phyloP scores from a whole-genome alignment of 495 filamentous ascomycete species.

The Penicillium pancosmium region DNA sequence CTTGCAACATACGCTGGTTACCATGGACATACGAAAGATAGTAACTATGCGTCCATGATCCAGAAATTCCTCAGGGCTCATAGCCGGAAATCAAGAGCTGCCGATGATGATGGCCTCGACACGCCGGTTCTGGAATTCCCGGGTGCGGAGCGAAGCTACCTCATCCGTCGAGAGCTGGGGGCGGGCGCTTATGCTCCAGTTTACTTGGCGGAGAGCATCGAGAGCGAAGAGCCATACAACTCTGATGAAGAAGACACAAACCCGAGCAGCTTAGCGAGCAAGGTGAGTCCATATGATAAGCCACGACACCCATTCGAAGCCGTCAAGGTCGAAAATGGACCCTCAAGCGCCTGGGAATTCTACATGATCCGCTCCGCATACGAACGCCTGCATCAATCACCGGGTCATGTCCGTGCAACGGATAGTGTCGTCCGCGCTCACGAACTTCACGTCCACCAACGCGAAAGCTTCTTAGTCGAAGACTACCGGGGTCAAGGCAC shows the following conservation, averaged over 20 bases:
- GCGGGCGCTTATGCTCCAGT: slow-evolving; percentile 94
- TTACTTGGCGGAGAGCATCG: slow-evolving; percentile 80
- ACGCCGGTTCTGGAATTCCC: slow-evolving; percentile 71
- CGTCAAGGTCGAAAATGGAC: slow-evolving; percentile 84
- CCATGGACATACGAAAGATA: slow-evolving; percentile 63
- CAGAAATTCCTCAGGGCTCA: slow-evolving; percentile 73
- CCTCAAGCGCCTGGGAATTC: slow-evolving; percentile 91
- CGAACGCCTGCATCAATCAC: slow-evolving; percentile 61
- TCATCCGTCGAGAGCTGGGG: slow-evolving; percentile 84
- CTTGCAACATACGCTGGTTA: slow-evolving; percentile 77
- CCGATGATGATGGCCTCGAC: slow-evolving; percentile 53
- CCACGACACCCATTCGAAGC: slow-evolving; percentile 69
- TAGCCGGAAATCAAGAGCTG: slow-evolving; percentile 60
- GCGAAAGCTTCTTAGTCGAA: slow-evolving; percentile 85
- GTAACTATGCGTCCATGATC: slow-evolving; percentile 70
- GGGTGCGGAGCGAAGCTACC: slow-evolving; percentile 61
- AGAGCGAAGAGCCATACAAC: slow-evolving; percentile 41
- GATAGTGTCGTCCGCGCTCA: slow-evolving; percentile 79
- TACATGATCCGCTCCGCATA: slow-evolving; percentile 88
- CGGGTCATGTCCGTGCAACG: slow-evolving; percentile 54
- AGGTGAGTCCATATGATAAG: slow-evolving; percentile 21
- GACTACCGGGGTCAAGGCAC: slow-evolving; percentile 90
- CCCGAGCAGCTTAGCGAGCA: slow-evolving; percentile 25
- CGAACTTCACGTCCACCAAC: slow-evolving; percentile 83
- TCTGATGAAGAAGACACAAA: slow-evolving; percentile 40